Evolutionary conservation across 176 grass and related monocot genomes (phyloP), one percentile per base, ranked within the genome.

Genomic region (Phragmites australis): DNA sequence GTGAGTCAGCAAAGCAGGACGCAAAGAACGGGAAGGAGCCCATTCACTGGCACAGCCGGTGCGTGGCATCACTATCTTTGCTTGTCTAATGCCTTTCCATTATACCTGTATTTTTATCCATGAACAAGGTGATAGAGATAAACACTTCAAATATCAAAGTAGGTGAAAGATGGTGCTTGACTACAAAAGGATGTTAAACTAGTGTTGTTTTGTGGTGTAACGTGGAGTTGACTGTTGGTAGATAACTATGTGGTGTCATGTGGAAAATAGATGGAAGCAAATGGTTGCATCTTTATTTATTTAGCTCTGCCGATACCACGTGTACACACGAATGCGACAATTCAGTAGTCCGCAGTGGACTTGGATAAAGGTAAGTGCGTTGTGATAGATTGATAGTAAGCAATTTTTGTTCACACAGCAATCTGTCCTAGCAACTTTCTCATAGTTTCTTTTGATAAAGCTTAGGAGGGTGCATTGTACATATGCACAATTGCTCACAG

Each of bases 41-140:
- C 72, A 91, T 99, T 85, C 92, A 95, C 53, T 99, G 96, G 96
- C 96, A 99, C 84, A 93, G 72, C 86, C 88, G 89, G 96, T 94
- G 65, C 0, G 75, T 88, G 68, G 64, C 46, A 56, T 60, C 17
- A 60, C 18, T 54, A 68, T 68, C 48, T 71, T 65, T 57, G 55
- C 40, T 65, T 74, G 65, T 82, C 29, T 47, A 26, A 26, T 61
- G n/a, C n/a, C n/a, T n/a, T n/a, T 5, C 7, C 44, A 51, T 5
- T 81, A 69, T 52, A 16, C 37, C 12, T 66, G 11, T 66, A 27
- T 26, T 74, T 79, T 52, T 46, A 52, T 43, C 1, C 10, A 16
- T 45, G 60, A 60, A 80, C 16, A 57, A 68, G n/a, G 9, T 68
- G 66, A 10, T 10, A 45, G 44, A 53, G 25, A 75, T 85, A 55